Evolutionary conservation across 176 grass and related monocot genomes (phyloP), one percentile per base, ranked within the genome.

Genomic region (Phyllostachys edulis): DNA sequence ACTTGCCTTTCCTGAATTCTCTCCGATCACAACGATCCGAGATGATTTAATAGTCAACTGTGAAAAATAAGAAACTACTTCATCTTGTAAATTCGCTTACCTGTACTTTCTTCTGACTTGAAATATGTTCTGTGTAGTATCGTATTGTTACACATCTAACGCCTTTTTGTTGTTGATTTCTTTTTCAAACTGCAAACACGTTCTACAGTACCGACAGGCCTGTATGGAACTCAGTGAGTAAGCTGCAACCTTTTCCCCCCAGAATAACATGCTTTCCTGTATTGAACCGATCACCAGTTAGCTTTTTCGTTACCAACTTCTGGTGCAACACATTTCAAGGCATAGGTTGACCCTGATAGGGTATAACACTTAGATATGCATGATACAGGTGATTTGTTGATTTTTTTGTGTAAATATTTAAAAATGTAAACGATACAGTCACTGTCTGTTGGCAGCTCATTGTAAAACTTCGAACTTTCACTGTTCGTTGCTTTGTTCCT

Each of bases 151-250:
- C 17, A 14, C 34, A 45, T 73, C 47, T 86, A 51, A 73, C 52
- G 12, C 15, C 14, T 49, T 69, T 51, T 63, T 71, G 29, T 59
- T 23, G 34, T 21, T 87, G 27, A 77, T 79, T 24, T 52, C 17
- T 60, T 45, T 71, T 89, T 41, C 39, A 46, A 65, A 76, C 70
- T 34, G 12, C 26, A 42, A 73, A 78, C 66, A 50, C 49, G 60
- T 82, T 41, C 45, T 84, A 65, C 91, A 99, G 96, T 34, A 99
- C 96, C 10, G 81, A 87, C 14, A 94, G 69, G 87, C 96, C 96
- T 65, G 70, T 81, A 9, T 99, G 96, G 96, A 92, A 87, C 76
- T 99, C 93, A 75, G 96, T 99, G 83, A 45, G 50, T 99, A 85
- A 45, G 50, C 78, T 87, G 9, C 32, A 45, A 7, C 26, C 21